These are phyloP conservation scores for Parietaria judaica DNA, from an alignment of 306 rosid genomes.

Conservation along the genomic window DNA sequence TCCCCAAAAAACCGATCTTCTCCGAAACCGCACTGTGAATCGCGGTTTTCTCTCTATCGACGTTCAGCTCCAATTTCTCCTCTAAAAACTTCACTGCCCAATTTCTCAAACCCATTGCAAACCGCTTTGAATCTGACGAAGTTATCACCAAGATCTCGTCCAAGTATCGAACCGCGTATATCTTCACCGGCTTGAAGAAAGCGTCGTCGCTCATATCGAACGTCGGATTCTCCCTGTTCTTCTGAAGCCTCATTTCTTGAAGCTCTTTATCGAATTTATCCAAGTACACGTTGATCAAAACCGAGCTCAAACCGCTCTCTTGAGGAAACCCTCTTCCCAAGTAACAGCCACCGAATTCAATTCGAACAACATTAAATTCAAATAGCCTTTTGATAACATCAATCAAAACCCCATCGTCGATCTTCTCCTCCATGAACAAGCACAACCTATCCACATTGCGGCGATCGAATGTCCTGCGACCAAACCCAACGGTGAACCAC, in stretches of 20 bases:
- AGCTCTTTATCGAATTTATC: slow-evolving; percentile 69
- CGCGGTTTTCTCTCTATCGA: slow-evolving; percentile 45
- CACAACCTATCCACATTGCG: slow-evolving; percentile 44
- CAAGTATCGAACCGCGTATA: slow-evolving; percentile 76
- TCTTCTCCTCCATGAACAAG: slow-evolving; percentile 35
- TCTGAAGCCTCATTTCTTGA: slow-evolving; percentile 56
- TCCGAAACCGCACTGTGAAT: slow-evolving; percentile 85
- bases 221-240: slow-evolving; percentile 25
- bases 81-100: slow-evolving; percentile 47
- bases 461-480: slow-evolving; percentile 23
- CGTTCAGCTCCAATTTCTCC: slow-evolving; percentile 48
- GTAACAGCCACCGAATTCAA: slow-evolving; percentile 50
- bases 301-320: slow-evolving; percentile 58
- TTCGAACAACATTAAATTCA: slow-evolving; percentile 28
- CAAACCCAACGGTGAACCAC: slow-evolving; percentile 44
- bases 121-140: slow-evolving; percentile 46
- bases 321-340: slow-evolving; percentile 78
- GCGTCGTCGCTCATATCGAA: slow-evolving; percentile 17
- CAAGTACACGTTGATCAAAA: slow-evolving; percentile 66
- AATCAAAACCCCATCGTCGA: slow-evolving; percentile 33
- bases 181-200: slow-evolving; percentile 70
- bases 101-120: slow-evolving; percentile 55
- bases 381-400: slow-evolving; percentile 34
- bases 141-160: slow-evolving; percentile 73
- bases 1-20: slow-evolving; percentile 71